A percentile compares a stretch with the other conserved stretches of the same genome.
These are phyloP conservation scores for Rubus idaeus DNA, from an alignment of 306 rosid genomes.

Conservation along the genomic window DNA sequence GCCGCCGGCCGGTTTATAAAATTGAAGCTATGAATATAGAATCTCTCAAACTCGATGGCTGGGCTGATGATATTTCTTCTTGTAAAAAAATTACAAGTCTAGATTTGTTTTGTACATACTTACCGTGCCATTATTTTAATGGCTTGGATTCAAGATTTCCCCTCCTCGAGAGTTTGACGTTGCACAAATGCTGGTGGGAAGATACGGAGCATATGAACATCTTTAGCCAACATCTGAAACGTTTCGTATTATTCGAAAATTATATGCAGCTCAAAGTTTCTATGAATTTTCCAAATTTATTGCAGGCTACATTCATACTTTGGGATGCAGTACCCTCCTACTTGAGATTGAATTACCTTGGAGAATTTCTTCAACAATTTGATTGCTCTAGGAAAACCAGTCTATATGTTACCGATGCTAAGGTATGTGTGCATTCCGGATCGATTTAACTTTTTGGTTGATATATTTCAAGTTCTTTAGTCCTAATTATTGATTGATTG, in stretches of 20 bases:
- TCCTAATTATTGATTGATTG: too few species aligned
- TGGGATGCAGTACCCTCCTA: too few species aligned
- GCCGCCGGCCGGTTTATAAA: too few species aligned
- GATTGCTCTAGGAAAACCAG: background rate
- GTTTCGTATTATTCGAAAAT: background rate
- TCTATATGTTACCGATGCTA: background rate
- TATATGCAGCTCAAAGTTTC: background rate
- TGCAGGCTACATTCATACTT: constrained; percentile 1
- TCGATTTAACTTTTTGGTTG: too few species aligned
- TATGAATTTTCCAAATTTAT: background rate
- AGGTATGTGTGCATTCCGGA: background rate
- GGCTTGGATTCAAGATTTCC: too few species aligned
- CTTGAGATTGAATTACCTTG: too few species aligned
- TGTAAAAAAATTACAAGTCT: constrained; percentile 5
- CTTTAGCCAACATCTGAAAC: background rate
- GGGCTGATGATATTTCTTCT: background rate
- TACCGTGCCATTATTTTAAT: background rate
- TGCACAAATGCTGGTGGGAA: too few species aligned
- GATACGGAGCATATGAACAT: background rate
- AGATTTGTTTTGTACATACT: background rate
- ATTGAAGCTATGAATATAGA: constrained; percentile 12
- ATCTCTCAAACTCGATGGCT: background rate
- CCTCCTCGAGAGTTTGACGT: too few species aligned
- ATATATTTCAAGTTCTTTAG: background rate
- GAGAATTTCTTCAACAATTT: background rate